Base-by-base conservation (phyloP, 1,139 yeast species). In the Lodderomyces margitis region DNA sequence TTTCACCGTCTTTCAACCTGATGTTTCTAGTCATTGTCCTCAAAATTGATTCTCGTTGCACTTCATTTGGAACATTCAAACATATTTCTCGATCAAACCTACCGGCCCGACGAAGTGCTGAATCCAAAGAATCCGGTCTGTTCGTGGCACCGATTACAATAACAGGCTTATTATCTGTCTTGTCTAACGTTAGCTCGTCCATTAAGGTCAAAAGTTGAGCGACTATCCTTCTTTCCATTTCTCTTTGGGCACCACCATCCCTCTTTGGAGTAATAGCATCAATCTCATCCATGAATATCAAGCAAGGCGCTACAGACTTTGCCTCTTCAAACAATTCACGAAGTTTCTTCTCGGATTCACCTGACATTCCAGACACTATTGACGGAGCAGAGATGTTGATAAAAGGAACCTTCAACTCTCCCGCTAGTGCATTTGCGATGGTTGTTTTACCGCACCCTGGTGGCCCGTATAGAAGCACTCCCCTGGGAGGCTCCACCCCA, bases 391-490 rank as follows among this genome's bases (percentile, higher is more conserved):
- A 86, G 1, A 92, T 76, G 38, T 86, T 84, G 21, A 92, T 80
- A 56, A 94, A 92, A 0, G 98, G 97, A 0, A 92, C 96, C 49
- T 88, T 87, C 34, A 92, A 71, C 57, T 92, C 97, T 21, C 96
- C 96, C 2, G 98, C 98, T 33, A 92, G 70, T 0, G 98, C 97
- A 61, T 91, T 88, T 2, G 98, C 98, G 44, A 92, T 82, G 40
- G 96, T 83, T 0, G 99, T 92, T 57, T 92, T 92, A 59, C 99
- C 99, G 68, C 98, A 92, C 11, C 99, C 99, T 1, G 98, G 98
- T 0, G 99, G 98, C 0, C 99, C 99, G 61, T 91, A 96, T 23
- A 92, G 66, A 21, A 92, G 62, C 1, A 92, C 96, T 46, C 98
- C 98, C 37, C 98, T 74, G n/a, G 98, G 96, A 11, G 97, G 96